Base-by-base conservation (phyloP, 2,329 filamentous ascomycete species). In the Corynespora cassiicola region DNA sequence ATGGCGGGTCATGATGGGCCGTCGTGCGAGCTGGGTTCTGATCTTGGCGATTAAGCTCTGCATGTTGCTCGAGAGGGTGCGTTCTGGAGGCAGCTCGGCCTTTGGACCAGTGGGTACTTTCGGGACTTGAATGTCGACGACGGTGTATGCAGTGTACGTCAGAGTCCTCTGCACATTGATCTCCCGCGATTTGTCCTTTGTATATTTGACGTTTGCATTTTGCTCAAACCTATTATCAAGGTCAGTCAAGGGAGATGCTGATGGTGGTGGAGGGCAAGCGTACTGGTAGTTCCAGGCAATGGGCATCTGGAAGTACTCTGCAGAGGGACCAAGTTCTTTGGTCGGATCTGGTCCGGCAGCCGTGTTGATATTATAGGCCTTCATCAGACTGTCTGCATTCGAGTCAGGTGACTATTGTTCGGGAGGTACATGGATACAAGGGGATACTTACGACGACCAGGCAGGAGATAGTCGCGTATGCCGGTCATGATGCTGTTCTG, bases 1-100 rank as follows among this genome's bases (percentile, higher is more conserved):
- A 14, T 92, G 84, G 0, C 91, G 82, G 3, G 92, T 96, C 83
- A 91, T 95, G 29, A 96, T 82, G 0, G 91, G 90, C 0, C 92
- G 81, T 36, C 85, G 73, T 3, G 84, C 75, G 57, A 97, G 85
- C 5, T 89, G 78, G 0, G 75, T 69, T 39, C 79, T 73, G 27
- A 96, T 74, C 24, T 81, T 75, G 2, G 71, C 72, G 50, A 95
- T 81, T 15, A 90, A 77, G 16, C 79, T 74, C 39, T 79, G 80
- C 36, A 91, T 77, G 20, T 80, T 74, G 1, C 76, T 72, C 46
- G 88, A 72, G 27, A 77, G 69, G 5, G 65, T 68, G 4, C 66
- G 61, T 39, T 80, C 71, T 6, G 72, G 66, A 2, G 70, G 80
- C 1, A 82, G 75, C 58, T 79, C 74, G 17, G 80, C 72, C 16